phyloP scores from a whole-genome alignment of 1,284 basidiomycete species.

The Ceratobasidium sp. region DNA sequence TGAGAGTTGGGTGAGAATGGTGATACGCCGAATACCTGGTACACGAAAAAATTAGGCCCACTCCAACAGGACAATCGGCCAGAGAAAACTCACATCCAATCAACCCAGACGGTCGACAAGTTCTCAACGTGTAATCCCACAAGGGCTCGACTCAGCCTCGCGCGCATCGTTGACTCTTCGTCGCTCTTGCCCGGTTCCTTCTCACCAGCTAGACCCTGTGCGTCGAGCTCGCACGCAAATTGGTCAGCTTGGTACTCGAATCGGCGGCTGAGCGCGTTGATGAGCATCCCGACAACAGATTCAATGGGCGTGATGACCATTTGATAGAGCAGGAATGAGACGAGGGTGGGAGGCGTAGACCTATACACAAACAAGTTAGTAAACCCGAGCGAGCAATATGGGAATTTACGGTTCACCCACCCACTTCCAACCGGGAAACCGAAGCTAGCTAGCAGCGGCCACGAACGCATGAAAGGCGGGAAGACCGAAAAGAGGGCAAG shows the following conservation, averaged over 20 bases:
- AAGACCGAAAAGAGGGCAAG: slow-evolving; percentile 87
- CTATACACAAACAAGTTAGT: neutral
- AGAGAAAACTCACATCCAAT: slow-evolving; percentile 71
- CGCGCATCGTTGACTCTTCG: slow-evolving; percentile 63
- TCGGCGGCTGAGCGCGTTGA: slow-evolving; percentile 81
- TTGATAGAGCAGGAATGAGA: slow-evolving; percentile 90
- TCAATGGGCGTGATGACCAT: slow-evolving; percentile 86
- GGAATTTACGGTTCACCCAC: neutral
- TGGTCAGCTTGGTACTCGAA: slow-evolving; percentile 92
- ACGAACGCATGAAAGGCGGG: slow-evolving; percentile 89
- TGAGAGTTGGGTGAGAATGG: slow-evolving; percentile 90
- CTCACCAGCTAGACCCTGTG: slow-evolving; percentile 50
- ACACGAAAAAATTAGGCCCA: neutral
- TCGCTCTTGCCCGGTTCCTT: slow-evolving; percentile 49
- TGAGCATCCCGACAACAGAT: slow-evolving; percentile 72
- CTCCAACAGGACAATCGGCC: neutral
- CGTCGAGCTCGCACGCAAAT: slow-evolving; percentile 71
- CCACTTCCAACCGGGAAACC: slow-evolving; percentile 75
- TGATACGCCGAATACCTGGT: slow-evolving; percentile 86
- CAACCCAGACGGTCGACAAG: slow-evolving; percentile 87
- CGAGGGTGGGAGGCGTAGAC: slow-evolving; percentile 77
- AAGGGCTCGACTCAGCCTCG: slow-evolving; percentile 80
- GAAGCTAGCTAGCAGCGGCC: slow-evolving; percentile 83
- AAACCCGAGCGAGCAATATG: neutral
- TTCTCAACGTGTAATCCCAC: slow-evolving; percentile 89